Evolutionary conservation across 2,329 filamentous ascomycete genomes (phyloP).

Genomic region (Colletotrichum musicola): DNA sequence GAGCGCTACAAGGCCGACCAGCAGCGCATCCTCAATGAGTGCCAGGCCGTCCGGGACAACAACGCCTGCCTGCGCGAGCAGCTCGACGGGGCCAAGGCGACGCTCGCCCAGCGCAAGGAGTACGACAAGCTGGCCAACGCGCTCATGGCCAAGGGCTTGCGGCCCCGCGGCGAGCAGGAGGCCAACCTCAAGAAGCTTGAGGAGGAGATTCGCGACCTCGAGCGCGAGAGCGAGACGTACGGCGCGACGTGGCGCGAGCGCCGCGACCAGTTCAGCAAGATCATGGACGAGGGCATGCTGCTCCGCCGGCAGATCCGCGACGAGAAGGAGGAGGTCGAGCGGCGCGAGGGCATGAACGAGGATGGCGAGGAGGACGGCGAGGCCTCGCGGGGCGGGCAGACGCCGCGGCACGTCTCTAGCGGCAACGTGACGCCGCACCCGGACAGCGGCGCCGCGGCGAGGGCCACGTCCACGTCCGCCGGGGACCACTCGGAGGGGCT

Average conservation of each 20-base stretch:
- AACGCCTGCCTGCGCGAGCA: slow-evolving; percentile 80
- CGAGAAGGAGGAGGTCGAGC: slow-evolving; percentile 94
- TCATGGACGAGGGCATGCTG: slow-evolving; percentile 92
- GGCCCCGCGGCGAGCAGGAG: slow-evolving; percentile 86
- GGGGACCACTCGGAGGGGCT: slow-evolving; percentile 48
- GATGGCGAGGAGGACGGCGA: slow-evolving; percentile 72
- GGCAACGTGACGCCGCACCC: slow-evolving; percentile 64
- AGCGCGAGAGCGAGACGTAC: slow-evolving; percentile 86
- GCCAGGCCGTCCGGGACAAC: slow-evolving; percentile 80
- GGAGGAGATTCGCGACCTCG: slow-evolving; percentile 88
- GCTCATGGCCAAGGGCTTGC: slow-evolving; percentile 65
- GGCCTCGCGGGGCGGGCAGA: slow-evolving; percentile 59
- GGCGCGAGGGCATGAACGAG: slow-evolving; percentile 84
- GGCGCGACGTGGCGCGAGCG: slow-evolving; percentile 87
- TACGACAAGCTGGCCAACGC: slow-evolving; percentile 91
- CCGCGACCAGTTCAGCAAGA: slow-evolving; percentile 85
- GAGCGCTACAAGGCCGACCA: slow-evolving; percentile 87
- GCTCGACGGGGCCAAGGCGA: slow-evolving; percentile 81
- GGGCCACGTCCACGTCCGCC: slow-evolving; percentile 47
- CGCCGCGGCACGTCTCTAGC: slow-evolving; percentile 63
- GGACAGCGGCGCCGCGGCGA: slow-evolving; percentile 55
- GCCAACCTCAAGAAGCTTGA: slow-evolving; percentile 84
- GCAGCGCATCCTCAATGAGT: slow-evolving; percentile 80
- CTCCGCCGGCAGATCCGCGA: slow-evolving; percentile 88
- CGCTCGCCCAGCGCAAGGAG: slow-evolving; percentile 81